Percentiles rank a stretch among this genome's conserved stretches.
phyloP scores from a whole-genome alignment of 2,329 filamentous ascomycete species.

The Pyrenochaeta sp. region DNA sequence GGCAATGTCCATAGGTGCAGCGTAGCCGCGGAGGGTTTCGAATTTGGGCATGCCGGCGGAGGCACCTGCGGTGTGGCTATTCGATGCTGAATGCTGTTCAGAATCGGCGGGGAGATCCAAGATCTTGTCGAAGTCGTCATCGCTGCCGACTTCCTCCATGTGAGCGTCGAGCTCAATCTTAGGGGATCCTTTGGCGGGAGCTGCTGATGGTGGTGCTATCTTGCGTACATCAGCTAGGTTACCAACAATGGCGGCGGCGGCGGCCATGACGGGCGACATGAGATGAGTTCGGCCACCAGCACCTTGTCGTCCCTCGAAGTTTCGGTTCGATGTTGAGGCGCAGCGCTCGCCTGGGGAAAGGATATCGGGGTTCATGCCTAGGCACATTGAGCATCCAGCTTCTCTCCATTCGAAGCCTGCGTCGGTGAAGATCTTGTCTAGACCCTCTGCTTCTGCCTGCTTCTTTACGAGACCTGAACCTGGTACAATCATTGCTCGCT shows the following conservation, averaged over 20 bases:
- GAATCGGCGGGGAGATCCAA: constrained; percentile 70
- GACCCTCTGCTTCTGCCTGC: constrained; percentile 87
- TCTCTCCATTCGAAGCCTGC: constrained; percentile 98
- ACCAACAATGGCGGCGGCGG: constrained; percentile 86
- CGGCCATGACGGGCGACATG: constrained; percentile 97
- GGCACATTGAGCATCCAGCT: constrained; percentile 97
- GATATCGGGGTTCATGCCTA: constrained; percentile 99
- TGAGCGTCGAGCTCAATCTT: constrained; percentile 67
- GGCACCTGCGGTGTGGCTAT: constrained; percentile 55
- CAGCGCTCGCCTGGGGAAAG: constrained; percentile 91
- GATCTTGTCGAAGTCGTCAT: constrained; percentile 70
- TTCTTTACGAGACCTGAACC: constrained; percentile 94
- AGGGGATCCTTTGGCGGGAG: constrained; percentile 59
- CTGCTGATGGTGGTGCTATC: constrained; percentile 63
- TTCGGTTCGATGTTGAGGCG: constrained; percentile 94
- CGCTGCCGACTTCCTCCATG: constrained; percentile 66
- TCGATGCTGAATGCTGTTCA: constrained; percentile 71
- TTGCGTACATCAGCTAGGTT: constrained; percentile 93
- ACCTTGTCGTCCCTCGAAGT: constrained; percentile 96
- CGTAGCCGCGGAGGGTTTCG: constrained; percentile 81
- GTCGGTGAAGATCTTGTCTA: constrained; percentile 90
- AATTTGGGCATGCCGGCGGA: constrained; percentile 82
- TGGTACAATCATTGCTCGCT: constrained; percentile 94
- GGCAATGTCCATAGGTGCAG: constrained; percentile 83
- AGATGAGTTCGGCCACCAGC: constrained; percentile 90